These are phyloP conservation scores for Dactylellina haptotyla DNA, from an alignment of 2,329 filamentous ascomycete genomes.

Conservation along the genomic window DNA sequence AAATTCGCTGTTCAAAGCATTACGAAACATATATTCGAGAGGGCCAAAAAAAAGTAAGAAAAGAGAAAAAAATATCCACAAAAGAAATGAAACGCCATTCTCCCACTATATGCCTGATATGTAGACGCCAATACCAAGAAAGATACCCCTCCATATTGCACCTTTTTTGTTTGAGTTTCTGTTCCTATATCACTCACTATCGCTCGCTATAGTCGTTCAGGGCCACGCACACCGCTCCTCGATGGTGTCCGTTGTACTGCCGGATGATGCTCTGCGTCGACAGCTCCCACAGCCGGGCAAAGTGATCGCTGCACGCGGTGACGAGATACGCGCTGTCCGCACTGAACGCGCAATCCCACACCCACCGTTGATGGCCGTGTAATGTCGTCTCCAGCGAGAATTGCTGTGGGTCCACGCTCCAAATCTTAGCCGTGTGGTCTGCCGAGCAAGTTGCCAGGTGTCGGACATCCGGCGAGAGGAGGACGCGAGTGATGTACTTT, in stretches of 20 bases:
- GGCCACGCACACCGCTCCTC: constrained; percentile 90
- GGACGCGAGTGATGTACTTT: constrained; percentile 89
- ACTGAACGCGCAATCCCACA: constrained; percentile 96
- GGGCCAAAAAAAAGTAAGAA: too few relatives aligned
- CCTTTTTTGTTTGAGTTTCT: background rate
- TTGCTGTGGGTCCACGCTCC: constrained; percentile 70
- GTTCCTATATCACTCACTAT: too few relatives aligned
- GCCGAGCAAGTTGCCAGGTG: constrained; percentile 93
- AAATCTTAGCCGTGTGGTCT: constrained; percentile 95
- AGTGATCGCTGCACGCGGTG: constrained; percentile 92
- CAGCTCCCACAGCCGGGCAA: constrained; percentile 90
- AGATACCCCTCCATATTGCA: background rate
- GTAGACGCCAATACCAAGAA: constrained; percentile 10
- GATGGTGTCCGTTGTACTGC: constrained; percentile 94
- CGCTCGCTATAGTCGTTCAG: constrained; percentile 77
- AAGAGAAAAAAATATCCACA: background rate
- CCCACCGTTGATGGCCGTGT: constrained; percentile 91
- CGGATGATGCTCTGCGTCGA: constrained; percentile 86
- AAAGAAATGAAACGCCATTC: constrained; percentile 23
- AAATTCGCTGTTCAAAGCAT: too few relatives aligned
- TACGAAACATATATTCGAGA: too few relatives aligned
- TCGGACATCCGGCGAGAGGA: constrained; percentile 91
- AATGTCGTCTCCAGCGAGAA: constrained; percentile 88
- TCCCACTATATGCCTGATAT: constrained; percentile 5
- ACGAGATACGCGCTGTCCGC: constrained; percentile 93